These are phyloP conservation scores for Beta macrorhiza DNA, from an alignment of 179 eudicot species.

Conservation along the genomic window DNA sequence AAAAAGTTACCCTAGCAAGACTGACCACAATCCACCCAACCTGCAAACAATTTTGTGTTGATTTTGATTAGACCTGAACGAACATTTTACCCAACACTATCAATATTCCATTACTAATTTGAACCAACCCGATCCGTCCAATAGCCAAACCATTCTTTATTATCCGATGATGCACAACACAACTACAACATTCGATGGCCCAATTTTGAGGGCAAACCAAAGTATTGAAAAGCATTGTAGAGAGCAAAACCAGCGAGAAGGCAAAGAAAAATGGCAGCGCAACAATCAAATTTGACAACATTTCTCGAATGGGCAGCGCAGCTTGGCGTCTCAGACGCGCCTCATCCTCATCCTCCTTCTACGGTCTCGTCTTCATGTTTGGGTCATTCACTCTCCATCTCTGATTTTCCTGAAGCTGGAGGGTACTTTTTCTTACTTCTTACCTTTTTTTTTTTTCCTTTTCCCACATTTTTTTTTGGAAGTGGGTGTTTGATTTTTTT, in stretches of 20 bases:
- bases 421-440: conserved; percentile 42
- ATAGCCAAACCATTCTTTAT: no score
- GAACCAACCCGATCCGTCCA: no score
- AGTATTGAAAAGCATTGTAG: no score
- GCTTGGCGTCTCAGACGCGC: conserved; percentile 65
- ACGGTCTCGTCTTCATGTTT: conserved; percentile 36
- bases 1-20: no score
- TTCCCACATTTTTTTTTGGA: background rate
- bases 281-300: conserved; percentile 33
- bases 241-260: background rate
- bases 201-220: no score
- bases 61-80: no score
- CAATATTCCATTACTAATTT: no score
- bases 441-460: background rate
- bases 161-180: no score
- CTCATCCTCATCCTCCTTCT: conserved; percentile 16
- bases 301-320: conserved; percentile 70
- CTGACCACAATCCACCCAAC: no score
- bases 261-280: conserved; percentile 21
- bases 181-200: no score
- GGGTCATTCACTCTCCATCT: conserved; percentile 55
- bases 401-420: conserved; percentile 66
- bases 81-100: no score
- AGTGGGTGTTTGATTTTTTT: background rate
- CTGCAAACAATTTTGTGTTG: no score